phyloP scores from a whole-genome alignment of 2,329 filamentous ascomycete genomes.

The Ascochyta lentis region DNA sequence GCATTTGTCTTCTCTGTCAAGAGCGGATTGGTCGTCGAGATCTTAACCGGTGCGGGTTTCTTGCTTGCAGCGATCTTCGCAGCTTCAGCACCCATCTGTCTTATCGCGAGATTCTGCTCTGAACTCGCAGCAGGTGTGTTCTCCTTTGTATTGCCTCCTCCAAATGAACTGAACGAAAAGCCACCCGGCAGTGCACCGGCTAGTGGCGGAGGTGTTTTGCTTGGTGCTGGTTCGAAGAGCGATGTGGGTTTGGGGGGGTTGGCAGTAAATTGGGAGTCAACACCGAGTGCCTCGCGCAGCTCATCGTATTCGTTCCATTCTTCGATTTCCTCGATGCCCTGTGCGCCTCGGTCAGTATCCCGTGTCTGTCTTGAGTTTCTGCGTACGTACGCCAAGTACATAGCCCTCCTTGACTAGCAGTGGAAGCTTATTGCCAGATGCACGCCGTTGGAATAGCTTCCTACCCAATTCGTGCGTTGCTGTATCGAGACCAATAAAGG shows the following conservation, averaged over 20 bases:
- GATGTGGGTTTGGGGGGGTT: slow-evolving; percentile 41
- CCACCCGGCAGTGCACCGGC: slow-evolving; percentile 16
- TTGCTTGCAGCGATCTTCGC: slow-evolving; percentile 46
- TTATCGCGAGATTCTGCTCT: slow-evolving; percentile 46
- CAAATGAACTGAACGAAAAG: slow-evolving; percentile 18
- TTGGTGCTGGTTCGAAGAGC: slow-evolving; percentile 17
- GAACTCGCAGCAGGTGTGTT: slow-evolving; percentile 32
- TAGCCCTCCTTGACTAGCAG: slow-evolving; percentile 85
- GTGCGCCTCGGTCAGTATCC: slow-evolving; percentile 6
- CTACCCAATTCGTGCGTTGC: slow-evolving; percentile 88
- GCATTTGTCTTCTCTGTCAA: slow-evolving; percentile 44
- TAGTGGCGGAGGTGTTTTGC: slow-evolving; percentile 17
- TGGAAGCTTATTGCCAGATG: slow-evolving; percentile 87
- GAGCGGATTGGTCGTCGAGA: slow-evolving; percentile 46
- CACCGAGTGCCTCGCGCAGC: slow-evolving; percentile 81
- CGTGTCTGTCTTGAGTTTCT: not conserved
- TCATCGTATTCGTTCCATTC: slow-evolving; percentile 99
- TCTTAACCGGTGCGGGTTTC: slow-evolving; percentile 41
- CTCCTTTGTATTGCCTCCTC: slow-evolving; percentile 29
- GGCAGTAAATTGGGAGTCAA: slow-evolving; percentile 39
- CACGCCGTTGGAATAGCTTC: slow-evolving; percentile 84
- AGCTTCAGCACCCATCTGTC: slow-evolving; percentile 46
- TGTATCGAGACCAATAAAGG: slow-evolving; percentile 90
- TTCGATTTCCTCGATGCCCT: slow-evolving; percentile 94
- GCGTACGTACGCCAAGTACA: slow-evolving; percentile 77